These are phyloP conservation scores for Orobanche coerulescens DNA, from an alignment of 257 asterid species.

Conservation along the genomic window DNA sequence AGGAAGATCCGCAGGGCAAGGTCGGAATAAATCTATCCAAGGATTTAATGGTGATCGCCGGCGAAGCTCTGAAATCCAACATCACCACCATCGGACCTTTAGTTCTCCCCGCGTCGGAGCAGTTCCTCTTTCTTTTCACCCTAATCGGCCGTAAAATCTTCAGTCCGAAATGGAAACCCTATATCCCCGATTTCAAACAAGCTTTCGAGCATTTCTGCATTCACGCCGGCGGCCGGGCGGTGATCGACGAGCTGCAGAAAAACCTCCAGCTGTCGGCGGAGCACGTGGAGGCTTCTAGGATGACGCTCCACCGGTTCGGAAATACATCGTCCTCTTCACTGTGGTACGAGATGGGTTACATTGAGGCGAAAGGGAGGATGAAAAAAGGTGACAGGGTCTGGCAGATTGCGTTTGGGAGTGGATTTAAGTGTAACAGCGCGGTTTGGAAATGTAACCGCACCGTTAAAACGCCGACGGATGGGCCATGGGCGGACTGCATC, in stretches of 20 bases:
- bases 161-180: conserved; percentile 80
- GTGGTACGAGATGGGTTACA: conserved; percentile 70
- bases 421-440: conserved; percentile 87
- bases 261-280: conserved; percentile 71
- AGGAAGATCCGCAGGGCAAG: conserved; percentile 70
- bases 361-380: conserved; percentile 80
- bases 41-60: conserved; percentile 83
- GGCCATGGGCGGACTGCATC: conserved; percentile 79
- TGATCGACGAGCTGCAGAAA: conserved; percentile 86
- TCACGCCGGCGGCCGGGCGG: conserved; percentile 87
- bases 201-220: conserved; percentile 85
- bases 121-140: conserved; percentile 63
- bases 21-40: conserved; percentile 73
- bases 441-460: conserved; percentile 75
- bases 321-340: conserved; percentile 79
- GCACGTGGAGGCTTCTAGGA: conserved; percentile 89
- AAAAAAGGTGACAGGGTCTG: conserved; percentile 62
- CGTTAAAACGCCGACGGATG: conserved; percentile 45
- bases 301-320: conserved; percentile 77
- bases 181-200: conserved; percentile 75
- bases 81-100: conserved; percentile 80
- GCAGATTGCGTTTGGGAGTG: conserved; percentile 90
- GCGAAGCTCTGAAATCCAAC: conserved; percentile 76
- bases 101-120: conserved; percentile 81
- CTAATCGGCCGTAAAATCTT: conserved; percentile 71